Evolutionary conservation across 2,329 filamentous ascomycete genomes (phyloP).

Genomic region (Xylaria multiplex): DNA sequence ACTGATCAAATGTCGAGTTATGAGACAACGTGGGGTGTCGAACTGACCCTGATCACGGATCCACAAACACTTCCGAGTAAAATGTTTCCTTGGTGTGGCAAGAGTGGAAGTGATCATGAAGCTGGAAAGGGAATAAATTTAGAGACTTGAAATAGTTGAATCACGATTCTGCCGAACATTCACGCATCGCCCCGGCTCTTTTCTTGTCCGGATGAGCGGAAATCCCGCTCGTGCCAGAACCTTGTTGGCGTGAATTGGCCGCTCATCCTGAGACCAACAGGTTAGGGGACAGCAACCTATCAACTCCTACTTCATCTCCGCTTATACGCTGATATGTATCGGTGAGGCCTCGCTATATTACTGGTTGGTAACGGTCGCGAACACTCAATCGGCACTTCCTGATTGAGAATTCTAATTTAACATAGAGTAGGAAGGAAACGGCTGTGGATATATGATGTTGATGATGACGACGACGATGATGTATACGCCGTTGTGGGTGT

Average conservation of each 20-base stretch:
- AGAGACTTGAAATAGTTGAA: background rate
- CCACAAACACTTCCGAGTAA: background rate
- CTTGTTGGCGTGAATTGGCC: background rate
- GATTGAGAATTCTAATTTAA: background rate
- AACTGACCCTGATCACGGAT: background rate
- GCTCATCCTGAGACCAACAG: background rate
- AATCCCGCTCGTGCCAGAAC: background rate
- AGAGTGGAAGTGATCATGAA: background rate
- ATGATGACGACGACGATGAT: background rate
- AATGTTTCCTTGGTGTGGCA: background rate
- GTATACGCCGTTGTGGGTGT: slow-evolving; percentile 1
- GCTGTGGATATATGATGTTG: background rate
- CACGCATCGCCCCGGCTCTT: background rate
- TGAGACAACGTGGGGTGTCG: background rate
- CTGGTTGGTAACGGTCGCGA: background rate
- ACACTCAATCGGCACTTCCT: background rate
- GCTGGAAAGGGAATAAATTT: background rate
- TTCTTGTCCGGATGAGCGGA: background rate
- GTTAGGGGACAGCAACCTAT: background rate
- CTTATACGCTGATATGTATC: background rate
- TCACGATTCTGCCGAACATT: background rate
- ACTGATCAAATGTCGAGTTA: background rate
- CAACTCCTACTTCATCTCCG: background rate
- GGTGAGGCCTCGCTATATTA: slow-evolving; percentile 7
- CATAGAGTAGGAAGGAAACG: background rate